Evolutionary conservation across 1,284 basidiomycete genomes (phyloP), one percentile per base, ranked within the genome.

Genomic region (Hemileia vastatrix): DNA sequence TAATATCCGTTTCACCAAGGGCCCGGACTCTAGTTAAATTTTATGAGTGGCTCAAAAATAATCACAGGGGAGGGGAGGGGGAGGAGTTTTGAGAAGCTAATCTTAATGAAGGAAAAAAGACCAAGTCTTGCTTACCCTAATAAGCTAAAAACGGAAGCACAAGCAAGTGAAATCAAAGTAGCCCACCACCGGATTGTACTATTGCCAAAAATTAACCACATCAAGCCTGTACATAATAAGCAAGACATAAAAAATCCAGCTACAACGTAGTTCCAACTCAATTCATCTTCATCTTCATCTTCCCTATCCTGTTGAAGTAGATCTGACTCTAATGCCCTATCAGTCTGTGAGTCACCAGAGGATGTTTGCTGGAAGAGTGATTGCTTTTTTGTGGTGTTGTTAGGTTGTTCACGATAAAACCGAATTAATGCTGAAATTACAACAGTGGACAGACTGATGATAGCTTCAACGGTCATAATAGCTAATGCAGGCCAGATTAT

Each of bases 401-500:
- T 19, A 40, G 57, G n/a, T 24, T 50, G 24, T 59, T 51, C 24
- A 1, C 11, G 8, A 40, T 33, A n/a, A 24, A n/a, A 19, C n/a
- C 52, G 2, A 50, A 52, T 27, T 32, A 21, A 19, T 32, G 32
- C 60, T 63, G 81, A 83, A 43, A 84, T 83, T 44, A 79, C 75
- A 18, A 81, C 77, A 62, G 90, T 83, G 19, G 90, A 89, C 23
- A 88, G 67, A 9, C 90, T 91, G 18, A 96, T 81, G 64, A 95
- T 75, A 61, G 86, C 87, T 77, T 97, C 94, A 43, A 89, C 83
- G 72, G 79, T 80, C 93, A 97, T 97, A 72, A 96, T 88, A 0
- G 93, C 92, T 49, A 97, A 81, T 1, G 91, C 88, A 18, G 87
- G 83, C 93, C 93, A 97, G 19, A 97, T 81, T 54, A 76, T 72